Percentiles rank a stretch among this genome's conserved stretches.
phyloP scores from a whole-genome alignment of 495 filamentous ascomycete species.

The Penicillium steckii region DNA sequence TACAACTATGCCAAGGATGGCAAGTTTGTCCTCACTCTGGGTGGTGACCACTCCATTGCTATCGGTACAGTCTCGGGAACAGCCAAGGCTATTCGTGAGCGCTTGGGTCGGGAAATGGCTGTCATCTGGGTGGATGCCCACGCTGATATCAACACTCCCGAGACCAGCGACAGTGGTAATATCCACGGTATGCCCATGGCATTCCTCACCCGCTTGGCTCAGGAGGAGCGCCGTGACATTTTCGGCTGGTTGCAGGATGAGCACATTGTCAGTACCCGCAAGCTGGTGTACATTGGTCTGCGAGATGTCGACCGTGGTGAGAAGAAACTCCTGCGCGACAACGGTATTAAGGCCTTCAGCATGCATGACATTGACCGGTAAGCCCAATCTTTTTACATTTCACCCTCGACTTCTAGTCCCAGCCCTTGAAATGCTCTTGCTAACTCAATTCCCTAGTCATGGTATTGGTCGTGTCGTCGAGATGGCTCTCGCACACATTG shows the following conservation, averaged over 20 bases:
- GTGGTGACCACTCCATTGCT: conserved; percentile 95
- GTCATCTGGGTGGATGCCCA: conserved; percentile 99
- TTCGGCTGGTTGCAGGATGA: conserved; percentile 85
- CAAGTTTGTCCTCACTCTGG: conserved; percentile 86
- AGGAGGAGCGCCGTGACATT: conserved; percentile 64
- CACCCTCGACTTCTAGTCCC: not conserved
- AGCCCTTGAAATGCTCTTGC: not conserved
- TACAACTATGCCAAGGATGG: conserved; percentile 85
- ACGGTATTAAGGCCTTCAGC: conserved; percentile 92
- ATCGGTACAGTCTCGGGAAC: conserved; percentile 88
- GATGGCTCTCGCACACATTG: conserved; percentile 93
- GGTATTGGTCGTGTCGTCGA: conserved; percentile 97
- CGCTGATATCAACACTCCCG: conserved; percentile 94
- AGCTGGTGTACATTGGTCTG: conserved; percentile 96
- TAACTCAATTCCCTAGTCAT: conserved; percentile 48
- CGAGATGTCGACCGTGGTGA: conserved; percentile 89
- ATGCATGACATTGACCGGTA: conserved; percentile 97
- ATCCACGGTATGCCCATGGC: conserved; percentile 98
- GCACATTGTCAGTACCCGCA: conserved; percentile 65
- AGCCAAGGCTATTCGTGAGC: conserved; percentile 79
- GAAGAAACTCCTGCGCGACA: conserved; percentile 83
- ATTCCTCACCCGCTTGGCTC: conserved; percentile 82
- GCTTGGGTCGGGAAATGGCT: conserved; percentile 76
- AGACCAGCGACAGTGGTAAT: conserved; percentile 85
- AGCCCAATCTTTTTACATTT: conserved; percentile 12